Evolutionary conservation across 345 rosid genomes (phyloP).

Genomic region (Tarenaya hassleriana): DNA sequence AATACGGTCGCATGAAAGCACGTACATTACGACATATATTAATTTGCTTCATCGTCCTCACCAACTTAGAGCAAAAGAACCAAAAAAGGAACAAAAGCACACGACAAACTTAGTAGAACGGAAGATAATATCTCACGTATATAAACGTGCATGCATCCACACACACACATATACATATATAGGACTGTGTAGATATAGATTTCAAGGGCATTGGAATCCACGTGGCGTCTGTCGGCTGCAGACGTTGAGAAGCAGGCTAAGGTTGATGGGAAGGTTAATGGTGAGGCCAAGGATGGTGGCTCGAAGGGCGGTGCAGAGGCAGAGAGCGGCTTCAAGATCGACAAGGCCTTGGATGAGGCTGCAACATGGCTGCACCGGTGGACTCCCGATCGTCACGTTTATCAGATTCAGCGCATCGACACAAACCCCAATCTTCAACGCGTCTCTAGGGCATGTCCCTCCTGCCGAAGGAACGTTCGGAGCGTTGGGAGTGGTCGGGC

Average conservation of each 20-base stretch:
- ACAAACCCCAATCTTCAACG: conserved; percentile 34
- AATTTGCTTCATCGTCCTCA: no score
- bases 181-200: not conserved
- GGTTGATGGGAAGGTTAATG: conserved; percentile 37
- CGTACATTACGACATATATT: no score
- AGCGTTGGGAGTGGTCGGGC: no score
- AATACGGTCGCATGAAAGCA: no score
- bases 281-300: conserved; percentile 37
- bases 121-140: no score
- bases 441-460: conserved; percentile 33
- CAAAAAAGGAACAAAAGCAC: no score
- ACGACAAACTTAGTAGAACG: no score
- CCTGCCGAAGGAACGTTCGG: conserved; percentile 12
- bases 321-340: conserved; percentile 46
- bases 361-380: conserved; percentile 39
- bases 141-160: no score
- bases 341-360: conserved; percentile 33
- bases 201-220: conserved; percentile 37
- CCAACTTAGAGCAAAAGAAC: no score
- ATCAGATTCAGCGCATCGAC: conserved; percentile 31
- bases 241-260: conserved; percentile 37
- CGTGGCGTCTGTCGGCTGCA: conserved; percentile 26
- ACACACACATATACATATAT: not conserved
- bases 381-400: conserved; percentile 30
- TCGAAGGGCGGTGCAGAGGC: conserved; percentile 44